Evolutionary conservation across 1,139 yeast species (phyloP).

Genomic region (Yamadazyma songkhlaensis): DNA sequence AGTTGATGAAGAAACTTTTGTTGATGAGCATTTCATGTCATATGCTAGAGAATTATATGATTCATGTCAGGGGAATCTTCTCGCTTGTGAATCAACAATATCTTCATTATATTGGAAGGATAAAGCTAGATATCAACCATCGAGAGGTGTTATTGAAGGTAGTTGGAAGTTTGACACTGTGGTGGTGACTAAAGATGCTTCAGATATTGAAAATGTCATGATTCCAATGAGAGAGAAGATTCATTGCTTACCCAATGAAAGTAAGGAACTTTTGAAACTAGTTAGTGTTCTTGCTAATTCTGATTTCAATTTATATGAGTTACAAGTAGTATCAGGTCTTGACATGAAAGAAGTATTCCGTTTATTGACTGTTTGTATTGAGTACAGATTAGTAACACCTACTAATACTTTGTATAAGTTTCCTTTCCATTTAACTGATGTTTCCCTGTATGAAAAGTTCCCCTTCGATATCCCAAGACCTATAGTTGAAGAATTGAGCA

Average conservation of each 20-base stretch:
- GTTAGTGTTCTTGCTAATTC: slow-evolving; percentile 46
- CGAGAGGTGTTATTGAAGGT: slow-evolving; percentile 9
- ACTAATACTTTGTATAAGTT: slow-evolving; percentile 45
- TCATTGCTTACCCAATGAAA: slow-evolving; percentile 14
- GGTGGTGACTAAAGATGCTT: neutral
- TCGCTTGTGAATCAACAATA: slow-evolving; percentile 14
- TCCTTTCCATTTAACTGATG: slow-evolving; percentile 42
- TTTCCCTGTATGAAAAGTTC: slow-evolving; percentile 1
- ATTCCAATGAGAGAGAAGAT: neutral
- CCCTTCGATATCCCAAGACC: slow-evolving; percentile 38
- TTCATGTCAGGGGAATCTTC: slow-evolving; percentile 16
- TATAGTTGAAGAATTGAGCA: slow-evolving; percentile 29
- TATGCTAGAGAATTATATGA: slow-evolving; percentile 5
- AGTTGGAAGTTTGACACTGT: slow-evolving; percentile 11
- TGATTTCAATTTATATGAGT: slow-evolving; percentile 42
- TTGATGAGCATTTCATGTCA: no score
- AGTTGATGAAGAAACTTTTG: no score
- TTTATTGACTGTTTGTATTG: slow-evolving; percentile 34
- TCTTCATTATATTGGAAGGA: slow-evolving; percentile 10
- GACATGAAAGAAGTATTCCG: slow-evolving; percentile 24
- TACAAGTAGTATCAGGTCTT: slow-evolving; percentile 36
- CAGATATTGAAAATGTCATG: neutral
- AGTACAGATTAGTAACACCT: slow-evolving; percentile 35
- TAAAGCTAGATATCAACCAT: slow-evolving; percentile 8
- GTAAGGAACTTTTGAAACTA: slow-evolving; percentile 29